Conservation (phyloP, 441 rosid species). For the Gossypium aridum region DNA sequence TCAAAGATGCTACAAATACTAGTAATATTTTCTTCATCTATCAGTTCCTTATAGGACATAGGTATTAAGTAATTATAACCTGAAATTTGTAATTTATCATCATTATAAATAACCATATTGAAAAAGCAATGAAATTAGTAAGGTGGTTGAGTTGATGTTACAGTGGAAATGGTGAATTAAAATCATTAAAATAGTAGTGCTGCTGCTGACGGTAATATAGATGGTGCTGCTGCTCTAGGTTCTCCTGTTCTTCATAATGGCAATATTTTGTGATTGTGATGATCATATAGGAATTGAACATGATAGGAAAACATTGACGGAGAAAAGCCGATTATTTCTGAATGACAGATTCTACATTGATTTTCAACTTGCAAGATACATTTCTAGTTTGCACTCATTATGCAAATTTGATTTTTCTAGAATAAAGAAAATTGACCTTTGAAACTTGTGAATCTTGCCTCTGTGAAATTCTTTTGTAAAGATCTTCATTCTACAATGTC, state of each 20-base stretch:
- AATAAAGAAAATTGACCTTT: background rate
- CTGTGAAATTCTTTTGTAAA: conserved; percentile 3
- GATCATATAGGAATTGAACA: background rate
- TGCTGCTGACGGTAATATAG: background rate
- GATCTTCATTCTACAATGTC: background rate
- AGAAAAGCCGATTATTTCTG: background rate
- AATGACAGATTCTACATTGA: background rate
- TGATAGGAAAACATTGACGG: background rate
- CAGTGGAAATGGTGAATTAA: background rate
- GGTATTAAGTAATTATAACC: background rate
- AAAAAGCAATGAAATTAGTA: background rate
- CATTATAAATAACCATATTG: background rate
- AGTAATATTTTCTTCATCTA: background rate
- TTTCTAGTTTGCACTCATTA: background rate
- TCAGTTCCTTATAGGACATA: background rate
- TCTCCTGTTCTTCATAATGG: background rate
- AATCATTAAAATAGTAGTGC: background rate
- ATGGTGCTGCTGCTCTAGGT: background rate
- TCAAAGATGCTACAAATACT: background rate
- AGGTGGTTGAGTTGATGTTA: background rate
- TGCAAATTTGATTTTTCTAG: background rate
- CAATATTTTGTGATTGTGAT: background rate
- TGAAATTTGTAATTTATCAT: background rate
- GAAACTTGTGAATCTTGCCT: background rate
- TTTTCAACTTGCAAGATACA: background rate